These are phyloP conservation scores for Collybia nuda DNA, from an alignment of 768 basidiomycete species.

Conservation along the genomic window DNA sequence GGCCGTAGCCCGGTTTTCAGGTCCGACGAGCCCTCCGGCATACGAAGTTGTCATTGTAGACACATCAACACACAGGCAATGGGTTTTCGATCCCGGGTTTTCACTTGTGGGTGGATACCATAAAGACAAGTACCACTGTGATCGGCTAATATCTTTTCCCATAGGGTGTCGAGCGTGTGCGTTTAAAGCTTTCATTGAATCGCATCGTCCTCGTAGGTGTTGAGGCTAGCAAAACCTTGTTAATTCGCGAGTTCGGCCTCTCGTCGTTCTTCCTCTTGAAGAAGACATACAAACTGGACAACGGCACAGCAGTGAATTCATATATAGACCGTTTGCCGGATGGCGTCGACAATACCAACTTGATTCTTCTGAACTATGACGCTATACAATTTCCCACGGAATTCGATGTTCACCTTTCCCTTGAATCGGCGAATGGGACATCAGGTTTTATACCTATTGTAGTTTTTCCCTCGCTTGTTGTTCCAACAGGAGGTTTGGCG, in stretches of 20 bases:
- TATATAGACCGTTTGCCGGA: not conserved
- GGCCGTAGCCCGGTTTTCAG: slow-evolving; percentile 15
- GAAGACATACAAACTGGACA: not conserved
- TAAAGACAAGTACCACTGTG: slow-evolving; percentile 16
- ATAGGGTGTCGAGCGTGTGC: slow-evolving; percentile 30
- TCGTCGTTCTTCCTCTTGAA: slow-evolving; percentile 12
- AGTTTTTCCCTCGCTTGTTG: slow-evolving; percentile 17
- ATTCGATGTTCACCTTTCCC: slow-evolving; percentile 19
- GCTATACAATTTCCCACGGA: slow-evolving; percentile 3
- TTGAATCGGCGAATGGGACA: slow-evolving; percentile 10
- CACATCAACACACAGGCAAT: slow-evolving; percentile 16
- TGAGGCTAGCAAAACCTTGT: slow-evolving; percentile 22
- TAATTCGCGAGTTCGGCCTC: slow-evolving; percentile 28
- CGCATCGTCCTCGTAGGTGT: slow-evolving; percentile 31
- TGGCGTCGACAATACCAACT: not conserved
- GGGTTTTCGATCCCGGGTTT: slow-evolving; percentile 6
- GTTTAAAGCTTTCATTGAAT: slow-evolving; percentile 27
- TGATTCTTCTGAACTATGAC: slow-evolving; percentile 5
- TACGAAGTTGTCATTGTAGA: slow-evolving; percentile 30
- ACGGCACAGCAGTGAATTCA: not conserved
- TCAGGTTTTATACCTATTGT: slow-evolving; percentile 12
- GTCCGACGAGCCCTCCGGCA: slow-evolving; percentile 13
- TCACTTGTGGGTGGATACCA: slow-evolving; percentile 5
- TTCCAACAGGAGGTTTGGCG: slow-evolving; percentile 12
- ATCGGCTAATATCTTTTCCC: not conserved